Evolutionary conservation across 805 yeast species (phyloP).

Genomic region (Maudiozyma bulderi): DNA sequence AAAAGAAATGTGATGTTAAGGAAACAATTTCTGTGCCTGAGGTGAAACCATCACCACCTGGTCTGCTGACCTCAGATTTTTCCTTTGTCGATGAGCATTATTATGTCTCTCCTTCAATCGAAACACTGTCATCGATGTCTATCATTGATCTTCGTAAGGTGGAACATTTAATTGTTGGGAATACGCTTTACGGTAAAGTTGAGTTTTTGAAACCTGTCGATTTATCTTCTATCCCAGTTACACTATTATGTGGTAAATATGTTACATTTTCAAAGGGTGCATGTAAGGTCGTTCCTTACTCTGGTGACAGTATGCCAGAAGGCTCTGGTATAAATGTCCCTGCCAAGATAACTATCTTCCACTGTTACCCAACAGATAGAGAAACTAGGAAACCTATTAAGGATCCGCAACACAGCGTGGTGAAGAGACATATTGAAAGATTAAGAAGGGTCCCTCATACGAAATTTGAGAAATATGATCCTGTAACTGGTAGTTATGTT

Average conservation of each 20-base stretch:
- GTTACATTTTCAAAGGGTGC: constrained; percentile 51
- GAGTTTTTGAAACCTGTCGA: constrained; percentile 79
- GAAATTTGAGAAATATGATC: constrained; percentile 67
- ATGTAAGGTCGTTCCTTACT: constrained; percentile 64
- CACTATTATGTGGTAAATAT: constrained; percentile 58
- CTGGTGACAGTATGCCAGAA: constrained; percentile 42
- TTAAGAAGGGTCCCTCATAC: constrained; percentile 40
- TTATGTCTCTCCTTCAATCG: constrained; percentile 74
- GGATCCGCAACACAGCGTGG: constrained; percentile 67
- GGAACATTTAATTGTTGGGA: constrained; percentile 62
- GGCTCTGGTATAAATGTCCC: constrained; percentile 83
- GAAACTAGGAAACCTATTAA: constrained; percentile 64
- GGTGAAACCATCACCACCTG: constrained; percentile 35
- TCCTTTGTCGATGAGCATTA: constrained; percentile 63
- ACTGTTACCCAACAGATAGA: constrained; percentile 68
- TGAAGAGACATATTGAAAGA: constrained; percentile 57
- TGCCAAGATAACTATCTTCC: constrained; percentile 61
- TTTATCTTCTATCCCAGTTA: constrained; percentile 52
- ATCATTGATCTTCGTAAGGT: constrained; percentile 58
- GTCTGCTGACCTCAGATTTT: constrained; percentile 30
- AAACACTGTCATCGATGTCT: constrained; percentile 49
- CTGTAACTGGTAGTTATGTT: constrained; percentile 63
- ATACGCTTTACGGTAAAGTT: constrained; percentile 60
- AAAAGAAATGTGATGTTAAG: too few relatives aligned
- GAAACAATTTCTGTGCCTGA: background rate